Evolutionary conservation across 1,139 yeast genomes (phyloP), one percentile per base, ranked within the genome.

Genomic region (Tardiomyces blankii): DNA sequence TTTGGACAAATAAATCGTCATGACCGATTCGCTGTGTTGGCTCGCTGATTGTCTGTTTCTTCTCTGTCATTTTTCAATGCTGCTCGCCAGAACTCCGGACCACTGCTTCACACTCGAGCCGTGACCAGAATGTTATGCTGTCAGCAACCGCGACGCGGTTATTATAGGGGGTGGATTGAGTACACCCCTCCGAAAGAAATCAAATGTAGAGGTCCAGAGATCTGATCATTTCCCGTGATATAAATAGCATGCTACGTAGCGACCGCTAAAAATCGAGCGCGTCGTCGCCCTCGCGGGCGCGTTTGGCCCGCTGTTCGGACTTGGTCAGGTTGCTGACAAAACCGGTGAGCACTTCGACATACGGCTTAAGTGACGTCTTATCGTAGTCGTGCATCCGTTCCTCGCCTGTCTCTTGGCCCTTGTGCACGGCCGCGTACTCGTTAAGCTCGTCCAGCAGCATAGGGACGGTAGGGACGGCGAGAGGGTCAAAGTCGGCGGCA

Each of bases 381-480:
- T 80, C 83, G 61, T 74, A 77, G 54, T 78, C 82, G 42, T 63
- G 61, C 6, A 61, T 51, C 42, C 66, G 58, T 21, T 49, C 54
- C 2, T 55, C 60, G 12, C 47, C 47, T 18, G 46, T 51, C 14
- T 33, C 46, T 3, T 13, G 18, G 19, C n/a, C 21, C n/a, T 35
- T 38, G 16, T n/a, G 33, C 3, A 39, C 14, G 9, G 16, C 60
- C 46, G 70, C 71, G 40, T 59, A 58, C 32, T 70, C 58, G 44
- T 75, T 77, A 16, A 75, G 63, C 56, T 80, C 82, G 42, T 70
- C 67, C 42, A 80, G 81, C 28, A 89, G 64, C 44, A 69, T 69
- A 43, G 78, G 68, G 47, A 89, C 70, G 46, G 82, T 85, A 8
- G 98, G 98, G 1, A 95, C 91, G 13, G 69, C 71, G 54, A 74